Conservation (phyloP, 495 filamentous ascomycete genomes). For the Tuber magnatum region DNA sequence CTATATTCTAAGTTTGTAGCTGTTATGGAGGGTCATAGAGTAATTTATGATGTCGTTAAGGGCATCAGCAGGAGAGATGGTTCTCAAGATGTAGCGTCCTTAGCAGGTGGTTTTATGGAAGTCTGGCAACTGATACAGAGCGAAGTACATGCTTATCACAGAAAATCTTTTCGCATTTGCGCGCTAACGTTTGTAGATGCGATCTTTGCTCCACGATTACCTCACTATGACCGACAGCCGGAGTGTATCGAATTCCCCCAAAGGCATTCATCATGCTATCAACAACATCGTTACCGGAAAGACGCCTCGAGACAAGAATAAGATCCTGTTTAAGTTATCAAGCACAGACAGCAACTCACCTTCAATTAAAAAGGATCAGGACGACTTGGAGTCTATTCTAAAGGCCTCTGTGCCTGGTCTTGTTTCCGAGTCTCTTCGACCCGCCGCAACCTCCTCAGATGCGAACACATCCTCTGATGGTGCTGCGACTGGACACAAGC, state of each 20-base stretch:
- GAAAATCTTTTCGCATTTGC: neutral
- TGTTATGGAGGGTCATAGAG: constrained; percentile 90
- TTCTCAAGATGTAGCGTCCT: constrained; percentile 50
- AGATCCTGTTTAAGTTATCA: constrained; percentile 80
- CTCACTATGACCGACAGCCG: constrained; percentile 82
- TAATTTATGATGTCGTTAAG: constrained; percentile 81
- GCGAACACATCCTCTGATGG: constrained; percentile 50
- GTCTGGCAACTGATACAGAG: constrained; percentile 81
- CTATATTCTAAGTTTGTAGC: constrained; percentile 94
- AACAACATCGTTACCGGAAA: constrained; percentile 54
- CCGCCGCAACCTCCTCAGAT: constrained; percentile 42
- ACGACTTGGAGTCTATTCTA: constrained; percentile 84
- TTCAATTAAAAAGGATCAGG: constrained; percentile 65
- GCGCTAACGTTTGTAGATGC: constrained; percentile 59
- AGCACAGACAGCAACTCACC: constrained; percentile 71
- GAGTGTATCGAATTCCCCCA: constrained; percentile 45
- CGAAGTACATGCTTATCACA: constrained; percentile 49
- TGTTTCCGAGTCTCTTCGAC: constrained; percentile 65
- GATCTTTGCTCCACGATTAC: constrained; percentile 90
- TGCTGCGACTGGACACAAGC: constrained; percentile 67
- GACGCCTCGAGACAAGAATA: constrained; percentile 59
- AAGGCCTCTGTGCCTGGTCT: constrained; percentile 85
- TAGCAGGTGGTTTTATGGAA: constrained; percentile 40
- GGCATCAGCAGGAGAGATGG: constrained; percentile 70
- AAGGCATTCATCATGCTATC: constrained; percentile 47